Evolutionary conservation across 768 basidiomycete genomes (phyloP).

Genomic region (Lyophyllum semitale): DNA sequence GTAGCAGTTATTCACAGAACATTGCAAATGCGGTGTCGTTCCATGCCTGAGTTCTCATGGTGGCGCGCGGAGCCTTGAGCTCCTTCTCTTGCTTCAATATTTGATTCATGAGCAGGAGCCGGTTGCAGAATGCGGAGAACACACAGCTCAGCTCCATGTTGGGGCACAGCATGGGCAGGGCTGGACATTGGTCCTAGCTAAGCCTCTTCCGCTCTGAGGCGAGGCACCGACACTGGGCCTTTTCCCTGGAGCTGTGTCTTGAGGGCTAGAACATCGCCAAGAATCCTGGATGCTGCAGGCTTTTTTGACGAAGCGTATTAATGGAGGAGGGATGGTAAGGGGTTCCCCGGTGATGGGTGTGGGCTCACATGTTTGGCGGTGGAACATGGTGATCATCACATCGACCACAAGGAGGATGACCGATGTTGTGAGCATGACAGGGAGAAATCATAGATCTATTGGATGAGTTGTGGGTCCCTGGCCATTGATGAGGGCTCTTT

Average conservation of each 20-base stretch:
- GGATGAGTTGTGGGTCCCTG: slow-evolving; percentile 14
- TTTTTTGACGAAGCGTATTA: slow-evolving; percentile 21
- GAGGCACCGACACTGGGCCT: not conserved
- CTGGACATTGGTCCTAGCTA: not conserved
- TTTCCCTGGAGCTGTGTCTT: slow-evolving; percentile 22
- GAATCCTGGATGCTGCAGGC: slow-evolving; percentile 27
- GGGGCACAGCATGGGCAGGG: not conserved
- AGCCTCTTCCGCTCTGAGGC: not conserved
- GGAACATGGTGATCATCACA: slow-evolving; percentile 24
- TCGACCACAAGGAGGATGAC: slow-evolving; percentile 34
- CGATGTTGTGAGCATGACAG: slow-evolving; percentile 34
- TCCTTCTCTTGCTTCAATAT: slow-evolving; percentile 42
- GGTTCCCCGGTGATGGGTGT: not conserved
- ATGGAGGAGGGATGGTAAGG: not conserved
- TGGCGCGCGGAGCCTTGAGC: slow-evolving; percentile 32
- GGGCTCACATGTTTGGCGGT: slow-evolving; percentile 13
- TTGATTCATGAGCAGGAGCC: slow-evolving; percentile 38
- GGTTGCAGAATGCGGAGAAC: slow-evolving; percentile 42
- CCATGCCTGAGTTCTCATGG: slow-evolving; percentile 22
- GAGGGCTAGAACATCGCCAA: slow-evolving; percentile 28
- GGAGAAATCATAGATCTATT: slow-evolving; percentile 24
- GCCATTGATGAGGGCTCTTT: too few species aligned
- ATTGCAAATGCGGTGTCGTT: slow-evolving; percentile 33
- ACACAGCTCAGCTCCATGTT: slow-evolving; percentile 11
- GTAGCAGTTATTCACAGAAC: slow-evolving; percentile 42